phyloP scores from a whole-genome alignment of 495 filamentous ascomycete species.

The Trichoderma asperelloides region DNA sequence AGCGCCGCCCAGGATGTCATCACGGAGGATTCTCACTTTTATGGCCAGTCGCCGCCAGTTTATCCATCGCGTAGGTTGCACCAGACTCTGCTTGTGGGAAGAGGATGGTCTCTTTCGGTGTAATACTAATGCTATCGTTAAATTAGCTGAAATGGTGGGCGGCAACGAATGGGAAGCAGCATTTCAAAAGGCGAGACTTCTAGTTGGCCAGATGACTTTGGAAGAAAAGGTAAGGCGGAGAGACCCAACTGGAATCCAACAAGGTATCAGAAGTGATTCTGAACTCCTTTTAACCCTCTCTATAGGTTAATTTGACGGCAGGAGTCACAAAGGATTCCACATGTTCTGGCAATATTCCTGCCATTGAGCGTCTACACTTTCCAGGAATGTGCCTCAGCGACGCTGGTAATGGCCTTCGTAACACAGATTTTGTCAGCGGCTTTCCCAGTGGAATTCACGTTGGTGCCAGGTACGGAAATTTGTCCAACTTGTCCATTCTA shows the following conservation, averaged over 20 bases:
- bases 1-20: slow-evolving; percentile 23
- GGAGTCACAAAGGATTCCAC: slow-evolving; percentile 33
- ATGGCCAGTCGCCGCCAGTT: slow-evolving; percentile 48
- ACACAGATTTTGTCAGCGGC: slow-evolving; percentile 51
- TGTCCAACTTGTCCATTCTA: neutral
- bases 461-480: slow-evolving; percentile 39
- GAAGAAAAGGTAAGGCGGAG: slow-evolving; percentile 48
- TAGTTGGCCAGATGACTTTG: slow-evolving; percentile 48
- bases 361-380: slow-evolving; percentile 47
- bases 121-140: slow-evolving; percentile 11
- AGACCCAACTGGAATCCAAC: neutral
- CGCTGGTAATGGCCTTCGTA: slow-evolving; percentile 53
- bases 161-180: slow-evolving; percentile 38
- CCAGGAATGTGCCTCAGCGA: slow-evolving; percentile 57
- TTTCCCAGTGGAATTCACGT: slow-evolving; percentile 50
- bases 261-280: neutral
- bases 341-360: slow-evolving; percentile 44
- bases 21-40: slow-evolving; percentile 39
- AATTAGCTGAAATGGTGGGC: slow-evolving; percentile 43
- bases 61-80: slow-evolving; percentile 45
- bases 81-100: neutral
- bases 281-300: neutral
- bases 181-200: slow-evolving; percentile 40
- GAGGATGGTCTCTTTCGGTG: neutral
- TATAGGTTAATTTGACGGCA: slow-evolving; percentile 42